These are phyloP conservation scores for Kodamaea leandrae DNA, from an alignment of 805 yeast species.

Conservation along the genomic window DNA sequence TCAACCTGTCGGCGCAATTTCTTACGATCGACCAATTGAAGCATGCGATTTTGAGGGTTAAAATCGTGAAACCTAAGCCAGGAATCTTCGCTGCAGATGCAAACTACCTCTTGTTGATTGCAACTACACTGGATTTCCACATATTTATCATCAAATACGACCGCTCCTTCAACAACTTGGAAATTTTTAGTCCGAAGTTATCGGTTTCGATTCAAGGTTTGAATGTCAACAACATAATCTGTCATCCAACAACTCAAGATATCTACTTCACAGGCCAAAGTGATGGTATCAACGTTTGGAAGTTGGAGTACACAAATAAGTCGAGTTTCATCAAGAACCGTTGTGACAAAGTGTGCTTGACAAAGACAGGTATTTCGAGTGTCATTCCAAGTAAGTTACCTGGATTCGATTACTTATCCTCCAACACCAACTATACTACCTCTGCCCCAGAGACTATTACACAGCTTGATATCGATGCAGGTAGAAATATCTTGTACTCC, in stretches of 20 bases:
- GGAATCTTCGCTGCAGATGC: constrained; percentile 79
- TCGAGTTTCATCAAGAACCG: constrained; percentile 86
- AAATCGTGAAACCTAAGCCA: constrained; percentile 75
- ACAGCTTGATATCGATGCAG: constrained; percentile 70
- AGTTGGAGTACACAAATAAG: constrained; percentile 73
- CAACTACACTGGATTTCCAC: constrained; percentile 78
- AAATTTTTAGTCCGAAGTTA: constrained; percentile 79
- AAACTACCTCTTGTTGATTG: constrained; percentile 65
- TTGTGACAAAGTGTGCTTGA: constrained; percentile 79
- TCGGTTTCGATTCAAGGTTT: constrained; percentile 77
- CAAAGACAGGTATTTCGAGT: constrained; percentile 53
- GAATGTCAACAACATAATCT: constrained; percentile 59
- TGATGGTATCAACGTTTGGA: constrained; percentile 83
- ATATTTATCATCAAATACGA: constrained; percentile 68
- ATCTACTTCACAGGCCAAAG: constrained; percentile 81
- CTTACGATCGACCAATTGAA: constrained; percentile 79
- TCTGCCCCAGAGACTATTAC: constrained; percentile 53
- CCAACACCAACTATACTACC: constrained; percentile 13
- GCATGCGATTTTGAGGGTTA: constrained; percentile 73
- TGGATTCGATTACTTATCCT: constrained; percentile 30
- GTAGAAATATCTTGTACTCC: constrained; percentile 75
- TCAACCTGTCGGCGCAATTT: constrained; percentile 49
- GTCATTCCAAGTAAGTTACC: constrained; percentile 38
- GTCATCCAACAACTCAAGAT: constrained; percentile 65
- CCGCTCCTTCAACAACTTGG: constrained; percentile 45